Evolutionary conservation across 345 rosid genomes (phyloP).

Genomic region (Rubroshorea leprosula): DNA sequence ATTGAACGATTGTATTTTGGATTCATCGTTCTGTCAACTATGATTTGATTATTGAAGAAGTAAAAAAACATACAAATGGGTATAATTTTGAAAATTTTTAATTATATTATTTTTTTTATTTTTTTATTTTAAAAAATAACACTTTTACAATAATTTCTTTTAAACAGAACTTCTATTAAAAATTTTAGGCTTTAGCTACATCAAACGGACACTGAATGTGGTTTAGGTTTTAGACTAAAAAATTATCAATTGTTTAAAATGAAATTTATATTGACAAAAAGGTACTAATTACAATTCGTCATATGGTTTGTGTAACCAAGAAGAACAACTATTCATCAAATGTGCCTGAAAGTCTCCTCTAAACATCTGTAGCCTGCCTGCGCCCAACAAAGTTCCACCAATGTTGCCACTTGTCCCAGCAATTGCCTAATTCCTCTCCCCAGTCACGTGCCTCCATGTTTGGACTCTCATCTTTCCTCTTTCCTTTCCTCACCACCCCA

Average conservation of each 20-base stretch:
- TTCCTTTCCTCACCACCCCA: neutral
- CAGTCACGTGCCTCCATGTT: neutral
- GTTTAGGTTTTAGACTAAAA: neutral
- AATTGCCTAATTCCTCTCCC: neutral
- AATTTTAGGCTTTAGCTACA: no score
- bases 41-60: no score
- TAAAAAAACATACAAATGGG: no score
- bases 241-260: neutral
- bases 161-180: no score
- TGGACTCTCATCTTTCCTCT: neutral
- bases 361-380: neutral
- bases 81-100: no score
- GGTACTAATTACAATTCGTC: conserved; percentile 24
- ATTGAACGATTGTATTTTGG: no score
- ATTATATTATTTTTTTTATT: no score
- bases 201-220: no score
- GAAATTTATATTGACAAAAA: conserved; percentile 17
- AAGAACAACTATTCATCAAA: neutral
- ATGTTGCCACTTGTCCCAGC: neutral
- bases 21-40: no score
- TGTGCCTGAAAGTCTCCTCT: neutral
- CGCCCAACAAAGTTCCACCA: neutral
- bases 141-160: no score
- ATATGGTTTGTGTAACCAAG: conserved; percentile 1
- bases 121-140: no score